Evolutionary conservation across 306 rosid species (phyloP), one percentile per base, ranked within the genome.

Genomic region (Luffa acutangula): DNA sequence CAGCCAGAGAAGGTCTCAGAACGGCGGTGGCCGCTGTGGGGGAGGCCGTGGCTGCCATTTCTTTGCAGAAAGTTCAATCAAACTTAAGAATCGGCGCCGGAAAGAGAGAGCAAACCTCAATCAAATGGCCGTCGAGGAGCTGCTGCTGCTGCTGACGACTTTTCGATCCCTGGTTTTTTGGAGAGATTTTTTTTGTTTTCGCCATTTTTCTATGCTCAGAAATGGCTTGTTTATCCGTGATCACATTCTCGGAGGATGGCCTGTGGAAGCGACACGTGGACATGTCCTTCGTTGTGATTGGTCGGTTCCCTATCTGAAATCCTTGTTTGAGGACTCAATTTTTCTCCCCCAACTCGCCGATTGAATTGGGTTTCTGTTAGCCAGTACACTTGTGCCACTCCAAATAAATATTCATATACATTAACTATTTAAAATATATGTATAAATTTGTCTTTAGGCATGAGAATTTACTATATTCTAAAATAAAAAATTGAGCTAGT

Each of bases 271-370:
- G 91, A 86, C 97, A 91, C 93, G 89, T 95, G 97, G 91, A 76
- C 0, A 0, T 5, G 3, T 9, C 1, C 25, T 2, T 42, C n/a
- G n/a, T 66, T 82, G 21, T 89, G 7, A 91, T 91, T 89, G 98
- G 97, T 0, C 48, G 2, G 11, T 82, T 88, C 79, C 80, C 93
- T 92, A 95, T 95, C 97, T 84, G 83, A 84, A 85, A 87, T 88
- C 94, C 85, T 75, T 83, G 59, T 51, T 62, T 73, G 81, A 79
- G 85, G 81, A 67, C 80, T 77, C 45, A 48, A 18, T 2, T 21
- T 20, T 7, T 33, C 54, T 11, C 37, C 65, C 12, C 15, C 41
- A 25, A 25, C 64, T 49, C 78, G 10, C 25, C 53, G 0, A 70
- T 45, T 33, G 7, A 20, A 71, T 70, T 4, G 31, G 49, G n/a